These are phyloP conservation scores for Anaeramoeba flamelloides DNA, from an alignment of 78 protist genomes.

Conservation along the genomic window DNA sequence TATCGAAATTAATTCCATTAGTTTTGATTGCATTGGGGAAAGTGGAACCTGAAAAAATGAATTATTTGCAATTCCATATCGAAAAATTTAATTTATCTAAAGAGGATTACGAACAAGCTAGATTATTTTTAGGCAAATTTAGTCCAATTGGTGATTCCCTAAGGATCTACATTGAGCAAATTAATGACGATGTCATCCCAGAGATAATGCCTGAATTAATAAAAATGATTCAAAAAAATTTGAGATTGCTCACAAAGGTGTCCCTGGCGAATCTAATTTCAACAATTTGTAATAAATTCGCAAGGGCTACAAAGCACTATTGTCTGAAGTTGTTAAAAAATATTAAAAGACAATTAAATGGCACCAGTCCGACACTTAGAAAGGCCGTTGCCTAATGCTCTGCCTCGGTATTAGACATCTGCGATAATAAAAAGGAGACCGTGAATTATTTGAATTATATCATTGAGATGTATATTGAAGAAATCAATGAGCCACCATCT, in stretches of 20 bases:
- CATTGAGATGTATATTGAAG: not conserved
- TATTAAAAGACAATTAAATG: not conserved
- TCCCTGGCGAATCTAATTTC: not conserved
- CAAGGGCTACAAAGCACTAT: too few relatives aligned
- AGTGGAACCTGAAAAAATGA: not conserved
- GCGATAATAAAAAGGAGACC: not conserved
- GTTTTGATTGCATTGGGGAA: not conserved
- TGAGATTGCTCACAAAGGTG: not conserved
- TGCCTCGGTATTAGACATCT: not conserved
- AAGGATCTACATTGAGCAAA: not conserved
- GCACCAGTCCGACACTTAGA: not conserved
- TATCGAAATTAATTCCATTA: not conserved
- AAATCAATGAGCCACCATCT: not conserved
- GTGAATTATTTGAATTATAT: not conserved
- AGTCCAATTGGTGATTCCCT: not conserved
- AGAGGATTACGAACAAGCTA: not conserved
- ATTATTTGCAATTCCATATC: not conserved
- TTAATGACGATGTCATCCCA: not conserved
- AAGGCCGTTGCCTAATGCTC: not conserved
- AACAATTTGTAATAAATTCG: too few relatives aligned
- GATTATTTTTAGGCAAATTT: not conserved
- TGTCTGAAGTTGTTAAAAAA: not conserved
- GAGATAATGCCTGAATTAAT: not conserved
- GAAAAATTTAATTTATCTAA: not conserved
- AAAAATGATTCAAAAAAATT: not conserved